A percentile compares a stretch with the other conserved stretches of the same genome.
Evolutionary conservation across 148 eudicot species (phyloP).

Genomic region (Pharnaceum exiguum): DNA sequence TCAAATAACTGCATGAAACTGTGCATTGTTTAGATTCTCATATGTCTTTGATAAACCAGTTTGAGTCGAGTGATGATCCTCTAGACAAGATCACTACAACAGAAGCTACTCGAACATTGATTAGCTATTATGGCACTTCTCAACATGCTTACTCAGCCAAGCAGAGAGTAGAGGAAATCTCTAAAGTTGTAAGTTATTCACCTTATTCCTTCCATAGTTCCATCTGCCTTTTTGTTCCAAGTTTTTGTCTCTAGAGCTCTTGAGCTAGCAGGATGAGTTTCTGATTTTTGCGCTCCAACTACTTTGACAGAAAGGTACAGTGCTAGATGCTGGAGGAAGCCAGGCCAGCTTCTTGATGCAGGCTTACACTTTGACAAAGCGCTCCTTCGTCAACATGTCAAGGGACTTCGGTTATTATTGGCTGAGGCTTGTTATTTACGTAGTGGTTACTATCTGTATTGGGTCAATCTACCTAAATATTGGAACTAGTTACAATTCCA

Average conservation of each 20-base stretch:
- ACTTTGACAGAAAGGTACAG: slow-evolving; percentile 81
- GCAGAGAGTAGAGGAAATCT: slow-evolving; percentile 74
- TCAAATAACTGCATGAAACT: too few relatives aligned
- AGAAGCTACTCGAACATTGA: slow-evolving; percentile 73
- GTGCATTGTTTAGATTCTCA: neutral
- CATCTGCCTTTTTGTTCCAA: neutral
- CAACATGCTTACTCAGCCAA: slow-evolving; percentile 59
- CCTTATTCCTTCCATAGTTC: neutral
- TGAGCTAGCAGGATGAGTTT: neutral
- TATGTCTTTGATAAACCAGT: slow-evolving; percentile 32
- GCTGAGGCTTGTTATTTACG: slow-evolving; percentile 88
- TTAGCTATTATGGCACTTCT: slow-evolving; percentile 55
- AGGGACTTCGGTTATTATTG: slow-evolving; percentile 97
- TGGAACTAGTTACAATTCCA: slow-evolving; percentile 80
- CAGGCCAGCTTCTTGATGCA: slow-evolving; percentile 92
- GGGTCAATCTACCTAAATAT: slow-evolving; percentile 82
- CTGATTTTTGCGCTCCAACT: neutral
- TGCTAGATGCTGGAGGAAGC: slow-evolving; percentile 90
- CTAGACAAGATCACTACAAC: slow-evolving; percentile 78
- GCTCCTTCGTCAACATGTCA: slow-evolving; percentile 92
- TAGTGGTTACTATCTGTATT: slow-evolving; percentile 82
- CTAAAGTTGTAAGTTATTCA: slow-evolving; percentile 47
- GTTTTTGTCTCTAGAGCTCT: neutral
- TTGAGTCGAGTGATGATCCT: slow-evolving; percentile 83
- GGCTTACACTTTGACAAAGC: slow-evolving; percentile 65